Percentiles rank a stretch among this genome's conserved stretches.
Conservation (phyloP, 768 basidiomycete species). For the Amanita rubescens region DNA sequence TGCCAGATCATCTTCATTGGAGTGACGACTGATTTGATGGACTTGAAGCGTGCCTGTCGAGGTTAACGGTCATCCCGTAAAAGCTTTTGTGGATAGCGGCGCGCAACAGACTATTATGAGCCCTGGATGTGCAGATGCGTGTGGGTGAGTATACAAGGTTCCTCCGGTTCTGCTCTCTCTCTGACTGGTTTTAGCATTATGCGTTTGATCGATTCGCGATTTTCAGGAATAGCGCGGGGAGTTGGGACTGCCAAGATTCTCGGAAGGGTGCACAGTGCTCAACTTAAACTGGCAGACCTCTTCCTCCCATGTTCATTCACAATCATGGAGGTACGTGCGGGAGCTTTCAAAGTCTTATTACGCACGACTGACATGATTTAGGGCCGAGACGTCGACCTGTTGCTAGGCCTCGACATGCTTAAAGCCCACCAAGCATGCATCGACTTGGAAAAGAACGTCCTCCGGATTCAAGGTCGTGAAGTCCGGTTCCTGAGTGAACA, state of each 20-base stretch:
- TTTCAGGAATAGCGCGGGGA: slow-evolving; percentile 84
- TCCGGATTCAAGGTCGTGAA: slow-evolving; percentile 89
- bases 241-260: slow-evolving; percentile 94
- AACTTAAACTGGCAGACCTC: slow-evolving; percentile 81
- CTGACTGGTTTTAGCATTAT: slow-evolving; percentile 53
- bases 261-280: slow-evolving; percentile 89
- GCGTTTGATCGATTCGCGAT: slow-evolving; percentile 85
- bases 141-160: slow-evolving; percentile 51
- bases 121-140: slow-evolving; percentile 85
- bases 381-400: slow-evolving; percentile 90
- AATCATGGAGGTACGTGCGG: slow-evolving; percentile 74
- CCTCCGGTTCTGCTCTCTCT: slow-evolving; percentile 1
- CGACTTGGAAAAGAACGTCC: slow-evolving; percentile 81
- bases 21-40: not conserved
- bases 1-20: slow-evolving; percentile 11
- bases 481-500: slow-evolving; percentile 90
- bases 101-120: slow-evolving; percentile 97
- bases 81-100: slow-evolving; percentile 97
- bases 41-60: slow-evolving; percentile 72
- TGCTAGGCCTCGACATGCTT: slow-evolving; percentile 98
- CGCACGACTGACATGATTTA: slow-evolving; percentile 23
- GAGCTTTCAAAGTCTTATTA: not conserved
- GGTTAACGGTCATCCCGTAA: slow-evolving; percentile 84
- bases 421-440: slow-evolving; percentile 96
- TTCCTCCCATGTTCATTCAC: slow-evolving; percentile 87